Conservation (phyloP, 371 early-diverging fungal genomes). For the Apophysomyces ossiformis region DNA sequence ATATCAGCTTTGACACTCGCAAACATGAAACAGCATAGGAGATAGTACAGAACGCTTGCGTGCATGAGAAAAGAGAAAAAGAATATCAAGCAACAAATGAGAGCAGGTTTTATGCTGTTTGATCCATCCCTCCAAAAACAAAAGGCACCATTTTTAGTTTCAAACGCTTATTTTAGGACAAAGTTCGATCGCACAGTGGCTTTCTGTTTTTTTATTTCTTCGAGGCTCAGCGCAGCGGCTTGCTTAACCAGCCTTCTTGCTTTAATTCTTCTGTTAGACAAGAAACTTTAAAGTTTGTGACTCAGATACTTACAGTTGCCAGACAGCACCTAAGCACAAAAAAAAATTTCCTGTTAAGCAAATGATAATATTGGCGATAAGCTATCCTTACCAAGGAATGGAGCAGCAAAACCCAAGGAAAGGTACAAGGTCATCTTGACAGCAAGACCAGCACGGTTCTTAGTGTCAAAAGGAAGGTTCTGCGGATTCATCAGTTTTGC, state of each 20-base stretch:
- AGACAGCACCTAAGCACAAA: constrained; percentile 34
- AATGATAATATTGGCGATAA: not conserved
- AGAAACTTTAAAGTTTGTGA: constrained; percentile 1
- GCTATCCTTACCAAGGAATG: constrained; percentile 56
- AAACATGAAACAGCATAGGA: constrained; percentile 3
- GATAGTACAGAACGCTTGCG: not conserved
- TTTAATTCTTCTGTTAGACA: constrained; percentile 16
- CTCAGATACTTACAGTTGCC: constrained; percentile 49
- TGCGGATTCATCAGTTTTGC: constrained; percentile 17
- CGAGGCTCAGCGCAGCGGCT: not conserved
- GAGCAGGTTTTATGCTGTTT: constrained; percentile 2
- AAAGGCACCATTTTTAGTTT: not conserved
- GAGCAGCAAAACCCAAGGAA: constrained; percentile 60
- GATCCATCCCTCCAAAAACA: not conserved
- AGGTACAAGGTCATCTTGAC: constrained; percentile 54
- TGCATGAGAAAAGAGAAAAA: constrained; percentile 5
- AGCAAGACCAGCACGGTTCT: constrained; percentile 64
- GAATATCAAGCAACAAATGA: not conserved
- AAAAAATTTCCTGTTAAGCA: constrained; percentile 2
- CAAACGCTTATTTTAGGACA: constrained; percentile 4
- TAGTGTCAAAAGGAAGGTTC: constrained; percentile 70
- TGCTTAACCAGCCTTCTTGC: constrained; percentile 52
- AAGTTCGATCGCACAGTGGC: constrained; percentile 1
- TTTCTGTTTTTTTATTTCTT: constrained; percentile 4
- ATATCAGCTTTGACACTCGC: constrained; percentile 5